Evolutionary conservation across 495 filamentous ascomycete genomes (phyloP).

Genomic region (Neurospora sp.): DNA sequence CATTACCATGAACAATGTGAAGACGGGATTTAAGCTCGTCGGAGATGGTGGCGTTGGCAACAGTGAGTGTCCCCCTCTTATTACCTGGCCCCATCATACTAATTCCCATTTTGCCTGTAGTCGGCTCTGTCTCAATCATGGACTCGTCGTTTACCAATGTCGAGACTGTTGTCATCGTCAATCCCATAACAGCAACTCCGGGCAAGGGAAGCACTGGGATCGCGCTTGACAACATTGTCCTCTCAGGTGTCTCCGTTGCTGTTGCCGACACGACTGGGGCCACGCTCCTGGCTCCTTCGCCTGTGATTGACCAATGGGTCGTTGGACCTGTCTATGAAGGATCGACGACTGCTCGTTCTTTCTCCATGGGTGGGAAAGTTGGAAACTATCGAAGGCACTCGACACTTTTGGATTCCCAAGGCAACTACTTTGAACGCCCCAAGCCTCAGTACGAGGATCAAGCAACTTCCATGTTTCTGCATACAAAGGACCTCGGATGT

Average conservation of each 20-base stretch:
- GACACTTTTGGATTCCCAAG: slow-evolving; percentile 19
- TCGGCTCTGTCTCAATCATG: slow-evolving; percentile 64
- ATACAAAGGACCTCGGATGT: slow-evolving; percentile 1
- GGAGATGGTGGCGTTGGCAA: slow-evolving; percentile 39
- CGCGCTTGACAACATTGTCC: slow-evolving; percentile 63
- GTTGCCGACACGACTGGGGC: slow-evolving; percentile 39
- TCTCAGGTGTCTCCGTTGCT: slow-evolving; percentile 39
- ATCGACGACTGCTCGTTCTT: slow-evolving; percentile 52
- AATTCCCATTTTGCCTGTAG: slow-evolving; percentile 7
- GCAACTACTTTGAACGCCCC: slow-evolving; percentile 49
- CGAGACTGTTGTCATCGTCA: slow-evolving; percentile 49
- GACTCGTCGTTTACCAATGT: slow-evolving; percentile 59
- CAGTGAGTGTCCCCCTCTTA: no score
- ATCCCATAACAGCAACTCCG: slow-evolving; percentile 44
- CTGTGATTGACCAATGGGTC: slow-evolving; percentile 1
- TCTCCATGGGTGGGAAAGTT: slow-evolving; percentile 51
- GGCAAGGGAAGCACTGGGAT: slow-evolving; percentile 51
- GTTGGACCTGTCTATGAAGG: slow-evolving; percentile 2
- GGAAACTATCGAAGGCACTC: slow-evolving; percentile 40
- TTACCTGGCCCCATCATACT: no score
- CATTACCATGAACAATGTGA: slow-evolving; percentile 62
- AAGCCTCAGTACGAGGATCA: slow-evolving; percentile 53
- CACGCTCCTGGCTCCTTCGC: slow-evolving; percentile 26
- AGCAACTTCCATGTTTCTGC: slow-evolving; percentile 10
- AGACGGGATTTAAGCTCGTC: slow-evolving; percentile 61